Base-by-base conservation (phyloP, 2,329 filamentous ascomycete species). In the Domatiomyces catenatus region DNA sequence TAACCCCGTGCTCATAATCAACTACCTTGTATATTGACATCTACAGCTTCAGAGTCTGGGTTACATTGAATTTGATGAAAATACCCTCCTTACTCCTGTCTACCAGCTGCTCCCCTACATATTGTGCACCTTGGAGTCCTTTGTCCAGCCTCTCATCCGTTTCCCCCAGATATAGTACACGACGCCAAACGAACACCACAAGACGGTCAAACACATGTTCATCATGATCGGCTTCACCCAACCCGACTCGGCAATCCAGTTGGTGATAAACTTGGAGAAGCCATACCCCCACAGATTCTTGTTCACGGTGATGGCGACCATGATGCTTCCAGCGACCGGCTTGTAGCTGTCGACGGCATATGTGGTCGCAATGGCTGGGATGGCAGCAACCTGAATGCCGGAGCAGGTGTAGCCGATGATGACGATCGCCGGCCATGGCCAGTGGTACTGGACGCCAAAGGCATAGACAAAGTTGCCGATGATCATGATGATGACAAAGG, bases 341-440 rank as follows among this genome's bases (percentile, higher is more conserved):
- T 81, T 82, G 63, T 83, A 82, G 50, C 71, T 75, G 61, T 83
- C 79, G 15, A 82, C 73, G 0, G 77, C 75, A 58, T 81, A 81
- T 68, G 65, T 67, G 32, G 69, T 75, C 3, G 68, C 71, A 51
- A 83, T 81, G 10, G 73, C 72, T 0, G 79, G 79, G 10, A 83
- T 63, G 0, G 76, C 77, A 2, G 77, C 72, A 15, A 80, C 77
- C 59, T 80, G 75, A 44, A 81, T 75, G 1, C 62, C 77, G 0
- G 74, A 71, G 52, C 69, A 74, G 5, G 72, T 71, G 42, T 74
- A 81, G 5, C 76, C 77, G 48, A 81, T 66, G 17, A 81, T 69
- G 4, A 81, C 74, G 52, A 81, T 69, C 7, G 54, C 54, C 60
- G 67, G 48, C 74, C 74, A 79, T 18, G 71, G 66, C 74, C 74